phyloP scores from a whole-genome alignment of 106 monocot species.

The Xerophyta viscosa region DNA sequence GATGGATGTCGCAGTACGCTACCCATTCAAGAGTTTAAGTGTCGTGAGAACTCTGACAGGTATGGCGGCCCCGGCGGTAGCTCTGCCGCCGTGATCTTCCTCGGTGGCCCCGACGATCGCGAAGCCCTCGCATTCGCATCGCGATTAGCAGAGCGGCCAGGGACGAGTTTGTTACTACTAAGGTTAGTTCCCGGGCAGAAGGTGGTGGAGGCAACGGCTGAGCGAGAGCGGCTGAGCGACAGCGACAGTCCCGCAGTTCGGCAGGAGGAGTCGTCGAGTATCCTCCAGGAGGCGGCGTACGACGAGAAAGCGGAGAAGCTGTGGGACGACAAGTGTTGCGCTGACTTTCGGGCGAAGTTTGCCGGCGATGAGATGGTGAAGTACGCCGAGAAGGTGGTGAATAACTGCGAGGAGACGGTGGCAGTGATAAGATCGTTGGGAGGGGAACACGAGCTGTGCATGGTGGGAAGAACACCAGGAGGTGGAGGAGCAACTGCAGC shows the following conservation, averaged over 20 bases:
- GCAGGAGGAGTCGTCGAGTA: too few relatives aligned
- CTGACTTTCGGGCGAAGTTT: neutral
- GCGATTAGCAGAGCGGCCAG: constrained; percentile 7
- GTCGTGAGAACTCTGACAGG: too few relatives aligned
- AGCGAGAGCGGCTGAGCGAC: neutral
- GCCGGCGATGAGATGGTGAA: constrained; percentile 1
- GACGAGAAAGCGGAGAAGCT: neutral
- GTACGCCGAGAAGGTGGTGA: constrained; percentile 15
- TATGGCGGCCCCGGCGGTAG: too few relatives aligned
- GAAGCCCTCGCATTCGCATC: constrained; percentile 12
- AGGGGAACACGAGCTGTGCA: neutral
- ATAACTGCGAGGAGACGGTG: constrained; percentile 5
- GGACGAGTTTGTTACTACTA: constrained; percentile 3
- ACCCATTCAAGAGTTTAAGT: too few relatives aligned
- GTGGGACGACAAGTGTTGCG: neutral
- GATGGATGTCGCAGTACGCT: too few relatives aligned
- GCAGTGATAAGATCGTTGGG: neutral
- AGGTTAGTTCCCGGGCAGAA: constrained; percentile 4
- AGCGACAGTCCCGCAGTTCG: too few relatives aligned
- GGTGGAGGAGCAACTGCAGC: neutral
- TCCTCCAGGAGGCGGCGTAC: too few relatives aligned
- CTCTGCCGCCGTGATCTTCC: constrained; percentile 4
- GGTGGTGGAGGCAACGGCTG: neutral
- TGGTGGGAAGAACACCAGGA: constrained; percentile 6
- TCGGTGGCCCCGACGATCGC: constrained; percentile 31